Evolutionary conservation across 78 protist species (phyloP).

Genomic region (Monocercomonoides exilis): DNA sequence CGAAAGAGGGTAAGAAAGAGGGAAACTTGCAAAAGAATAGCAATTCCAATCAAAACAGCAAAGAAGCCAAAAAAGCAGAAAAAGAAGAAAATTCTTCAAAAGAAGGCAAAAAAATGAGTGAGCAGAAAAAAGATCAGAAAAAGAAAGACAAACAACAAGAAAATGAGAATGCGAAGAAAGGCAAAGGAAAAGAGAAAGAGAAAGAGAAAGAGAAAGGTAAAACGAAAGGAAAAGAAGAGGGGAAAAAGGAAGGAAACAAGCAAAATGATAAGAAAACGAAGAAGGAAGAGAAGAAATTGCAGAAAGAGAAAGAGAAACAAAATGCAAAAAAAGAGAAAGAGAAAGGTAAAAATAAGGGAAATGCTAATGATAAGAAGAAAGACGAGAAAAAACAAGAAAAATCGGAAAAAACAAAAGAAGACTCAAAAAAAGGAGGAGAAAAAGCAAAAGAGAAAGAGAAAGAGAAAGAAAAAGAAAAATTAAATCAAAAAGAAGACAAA

Average conservation of each 20-base stretch:
- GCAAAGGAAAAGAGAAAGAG: not conserved
- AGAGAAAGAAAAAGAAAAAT: too few relatives aligned
- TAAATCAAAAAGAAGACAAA: too few relatives aligned
- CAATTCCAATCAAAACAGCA: not conserved
- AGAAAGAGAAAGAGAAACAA: too few relatives aligned
- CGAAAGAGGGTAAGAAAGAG: not conserved
- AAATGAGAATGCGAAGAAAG: not conserved
- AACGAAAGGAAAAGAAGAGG: not conserved
- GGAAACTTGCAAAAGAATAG: not conserved
- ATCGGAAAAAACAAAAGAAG: too few relatives aligned
- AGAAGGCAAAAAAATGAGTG: not conserved
- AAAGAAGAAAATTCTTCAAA: not conserved
- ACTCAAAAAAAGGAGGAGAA: too few relatives aligned
- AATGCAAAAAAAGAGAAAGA: too few relatives aligned
- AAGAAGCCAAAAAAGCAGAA: not conserved
- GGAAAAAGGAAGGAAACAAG: not conserved
- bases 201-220: not conserved
- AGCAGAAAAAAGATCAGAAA: not conserved
- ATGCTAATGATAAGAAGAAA: too few relatives aligned
- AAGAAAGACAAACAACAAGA: not conserved
- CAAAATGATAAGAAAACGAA: not conserved
- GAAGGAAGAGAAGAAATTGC: too few relatives aligned
- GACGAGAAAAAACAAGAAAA: too few relatives aligned
- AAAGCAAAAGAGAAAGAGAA: too few relatives aligned
- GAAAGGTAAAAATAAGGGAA: too few relatives aligned